Percentiles rank a stretch among this genome's conserved stretches.
These are phyloP conservation scores for Ceratopteris richardii DNA, from an alignment of 75 land plant genomes.

Conservation along the genomic window DNA sequence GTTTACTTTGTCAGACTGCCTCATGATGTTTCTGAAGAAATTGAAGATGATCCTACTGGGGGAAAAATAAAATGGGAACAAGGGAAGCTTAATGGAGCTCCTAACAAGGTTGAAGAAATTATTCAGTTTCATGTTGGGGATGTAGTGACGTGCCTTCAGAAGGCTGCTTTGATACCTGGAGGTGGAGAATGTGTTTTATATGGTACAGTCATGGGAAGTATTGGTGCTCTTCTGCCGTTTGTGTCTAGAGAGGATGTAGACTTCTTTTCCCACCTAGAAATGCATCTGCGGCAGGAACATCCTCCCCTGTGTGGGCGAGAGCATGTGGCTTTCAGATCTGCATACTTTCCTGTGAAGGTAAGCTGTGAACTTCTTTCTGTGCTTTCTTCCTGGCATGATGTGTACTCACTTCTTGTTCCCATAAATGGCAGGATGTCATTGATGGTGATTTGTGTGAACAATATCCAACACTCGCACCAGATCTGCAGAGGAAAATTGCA, in stretches of 20 bases:
- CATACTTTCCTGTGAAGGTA: constrained; percentile 98
- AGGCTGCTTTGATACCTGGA: constrained; percentile 95
- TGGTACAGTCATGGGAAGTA: constrained; percentile 96
- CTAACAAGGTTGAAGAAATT: constrained; percentile 96
- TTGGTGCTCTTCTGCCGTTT: constrained; percentile 90
- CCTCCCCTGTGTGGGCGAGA: constrained; percentile 97
- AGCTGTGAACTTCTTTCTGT: not conserved
- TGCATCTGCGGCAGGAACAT: constrained; percentile 97
- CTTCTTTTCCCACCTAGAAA: constrained; percentile 96
- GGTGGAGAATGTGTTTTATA: constrained; percentile 87
- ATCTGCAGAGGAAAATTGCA: constrained; percentile 97
- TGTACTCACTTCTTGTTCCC: no score
- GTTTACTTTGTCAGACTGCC: constrained; percentile 86
- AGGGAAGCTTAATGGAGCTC: constrained; percentile 95
- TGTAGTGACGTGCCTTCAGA: constrained; percentile 77
- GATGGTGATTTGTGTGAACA: constrained; percentile 99
- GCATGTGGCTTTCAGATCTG: constrained; percentile 93
- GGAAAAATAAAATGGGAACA: constrained; percentile 99
- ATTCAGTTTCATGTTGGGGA: constrained; percentile 99
- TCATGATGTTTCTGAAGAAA: constrained; percentile 97
- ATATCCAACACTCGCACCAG: constrained; percentile 77
- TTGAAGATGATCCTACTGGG: constrained; percentile 99
- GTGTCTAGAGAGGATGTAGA: constrained; percentile 95
- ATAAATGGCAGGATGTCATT: constrained; percentile 99
- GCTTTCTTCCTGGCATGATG: no score